Base-by-base conservation (phyloP, 2,329 filamentous ascomycete species). In the Acrocalymma vagum region DNA sequence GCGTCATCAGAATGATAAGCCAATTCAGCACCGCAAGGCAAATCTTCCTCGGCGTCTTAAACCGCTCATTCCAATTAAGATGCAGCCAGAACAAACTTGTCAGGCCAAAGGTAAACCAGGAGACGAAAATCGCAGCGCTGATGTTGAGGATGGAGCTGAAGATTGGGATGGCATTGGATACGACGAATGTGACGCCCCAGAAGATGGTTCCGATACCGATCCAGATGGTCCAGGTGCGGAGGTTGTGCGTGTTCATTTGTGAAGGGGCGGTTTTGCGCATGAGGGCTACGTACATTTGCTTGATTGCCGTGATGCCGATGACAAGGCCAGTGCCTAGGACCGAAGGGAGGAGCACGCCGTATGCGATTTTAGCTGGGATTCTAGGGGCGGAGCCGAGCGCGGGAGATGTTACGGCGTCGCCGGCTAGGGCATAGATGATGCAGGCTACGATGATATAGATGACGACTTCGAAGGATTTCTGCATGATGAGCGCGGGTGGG, bases 311-410 rank as follows among this genome's bases (percentile, higher is more conserved):
- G 51, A 86, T 82, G 10, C 80, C 84, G 58, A 87, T 85, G 42
- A 89, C 85, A 4, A 88, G 84, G 34, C 85, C 86, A 0, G 85
- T 84, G 32, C 88, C 82, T 27, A 88, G 74, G 38, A 88, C 87
- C 2, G 87, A 87, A 14, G 85, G 85, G 4, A 85, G 76, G 1
- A 86, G 84, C 39, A 88, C 74, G 14, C 83, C 84, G 68, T 83
- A 88, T 9, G 86, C 85, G 11, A 85, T 73, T 60, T 87, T 87
- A 14, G 80, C 75, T 21, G 87, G 72, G 0, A 78, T 59, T 3
- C 59, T 60, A 3, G 78, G 75, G 5, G 84, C 80, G 0, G 84
- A 86, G 3, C 84, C 81, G 2, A 90, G 75, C 0, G 86, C 86
- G 0, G 86, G 86, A 3, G 82, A 84, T 2, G 76, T 75, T 3